Evolutionary conservation across 345 rosid species (phyloP).

Genomic region (Citrus unshiu): DNA sequence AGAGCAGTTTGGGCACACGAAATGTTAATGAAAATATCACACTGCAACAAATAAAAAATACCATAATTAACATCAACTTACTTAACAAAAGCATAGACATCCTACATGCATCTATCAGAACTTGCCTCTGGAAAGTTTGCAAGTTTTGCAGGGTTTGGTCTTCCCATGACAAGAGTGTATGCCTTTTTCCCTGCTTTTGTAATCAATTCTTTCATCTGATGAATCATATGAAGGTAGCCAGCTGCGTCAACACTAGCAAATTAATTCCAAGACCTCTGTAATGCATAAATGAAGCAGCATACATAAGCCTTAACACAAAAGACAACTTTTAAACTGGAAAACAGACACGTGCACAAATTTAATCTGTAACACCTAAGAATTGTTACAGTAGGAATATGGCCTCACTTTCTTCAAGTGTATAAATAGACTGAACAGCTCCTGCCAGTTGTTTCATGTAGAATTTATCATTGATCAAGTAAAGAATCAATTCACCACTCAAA

Average conservation of each 20-base stretch:
- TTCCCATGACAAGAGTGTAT: constrained; percentile 88
- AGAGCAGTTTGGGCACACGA: constrained; percentile 94
- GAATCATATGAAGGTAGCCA: constrained; percentile 88
- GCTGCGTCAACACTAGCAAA: constrained; percentile 45
- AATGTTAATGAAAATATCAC: constrained; percentile 79
- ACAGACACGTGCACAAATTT: not conserved
- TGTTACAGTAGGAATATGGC: not conserved
- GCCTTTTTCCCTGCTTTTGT: constrained; percentile 73
- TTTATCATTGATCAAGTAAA: not conserved
- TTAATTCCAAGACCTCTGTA: not conserved
- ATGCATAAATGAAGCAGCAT: not conserved
- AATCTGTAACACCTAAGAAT: not conserved
- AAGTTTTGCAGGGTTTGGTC: constrained; percentile 92
- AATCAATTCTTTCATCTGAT: constrained; percentile 77
- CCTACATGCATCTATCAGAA: not conserved
- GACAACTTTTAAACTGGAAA: not conserved
- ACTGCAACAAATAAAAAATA: constrained; percentile 37
- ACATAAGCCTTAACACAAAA: not conserved
- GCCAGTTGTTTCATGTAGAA: not conserved
- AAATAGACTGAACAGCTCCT: not conserved
- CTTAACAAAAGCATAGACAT: not conserved
- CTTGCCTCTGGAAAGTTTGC: constrained; percentile 93
- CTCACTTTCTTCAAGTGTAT: not conserved
- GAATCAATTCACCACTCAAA: not conserved
- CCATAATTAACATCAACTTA: constrained; percentile 6